Percentiles rank a stretch among this genome's conserved stretches.
phyloP scores from a whole-genome alignment of 495 filamentous ascomycete species.

The Cenococcum geophilum region DNA sequence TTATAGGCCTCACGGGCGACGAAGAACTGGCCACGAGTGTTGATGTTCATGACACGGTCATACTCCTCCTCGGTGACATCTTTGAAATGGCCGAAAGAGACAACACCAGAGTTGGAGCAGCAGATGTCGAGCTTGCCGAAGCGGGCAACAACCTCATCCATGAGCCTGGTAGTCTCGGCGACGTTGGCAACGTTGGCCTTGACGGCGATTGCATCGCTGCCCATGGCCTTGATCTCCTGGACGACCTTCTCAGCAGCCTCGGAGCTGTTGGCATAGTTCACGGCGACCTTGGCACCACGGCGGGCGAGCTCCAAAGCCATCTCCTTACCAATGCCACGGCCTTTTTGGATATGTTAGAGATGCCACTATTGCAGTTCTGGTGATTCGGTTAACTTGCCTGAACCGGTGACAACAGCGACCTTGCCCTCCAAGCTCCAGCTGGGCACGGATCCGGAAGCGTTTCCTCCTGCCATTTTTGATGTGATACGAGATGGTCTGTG shows the following conservation, averaged over 20 bases:
- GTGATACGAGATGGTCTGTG: neutral
- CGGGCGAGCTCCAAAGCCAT: conserved; percentile 43
- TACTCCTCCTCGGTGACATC: conserved; percentile 49
- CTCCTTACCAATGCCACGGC: conserved; percentile 42
- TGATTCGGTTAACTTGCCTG: conserved; percentile 30
- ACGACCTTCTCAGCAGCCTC: conserved; percentile 47
- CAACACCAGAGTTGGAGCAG: conserved; percentile 52
- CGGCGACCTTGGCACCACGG: conserved; percentile 44
- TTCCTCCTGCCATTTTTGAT: conserved; percentile 22
- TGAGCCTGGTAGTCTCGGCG: conserved; percentile 42
- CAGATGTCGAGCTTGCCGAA: conserved; percentile 46
- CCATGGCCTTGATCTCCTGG: conserved; percentile 41
- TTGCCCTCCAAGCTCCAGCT: conserved; percentile 42
- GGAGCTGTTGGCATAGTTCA: conserved; percentile 44
- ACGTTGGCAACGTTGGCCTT: conserved; percentile 49
- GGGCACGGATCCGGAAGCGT: conserved; percentile 20
- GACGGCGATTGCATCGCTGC: conserved; percentile 45
- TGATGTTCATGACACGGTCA: conserved; percentile 51
- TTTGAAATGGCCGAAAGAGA: conserved; percentile 46
- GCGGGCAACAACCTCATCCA: conserved; percentile 42
- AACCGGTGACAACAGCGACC: conserved; percentile 43
- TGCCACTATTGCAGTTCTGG: neutral
- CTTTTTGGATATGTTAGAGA: conserved; percentile 15
- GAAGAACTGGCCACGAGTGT: conserved; percentile 56
- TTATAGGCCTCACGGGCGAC: conserved; percentile 63